Evolutionary conservation across 116 monocot genomes (phyloP), one percentile per base, ranked within the genome.

Genomic region (Dioscorea cayenensis): DNA sequence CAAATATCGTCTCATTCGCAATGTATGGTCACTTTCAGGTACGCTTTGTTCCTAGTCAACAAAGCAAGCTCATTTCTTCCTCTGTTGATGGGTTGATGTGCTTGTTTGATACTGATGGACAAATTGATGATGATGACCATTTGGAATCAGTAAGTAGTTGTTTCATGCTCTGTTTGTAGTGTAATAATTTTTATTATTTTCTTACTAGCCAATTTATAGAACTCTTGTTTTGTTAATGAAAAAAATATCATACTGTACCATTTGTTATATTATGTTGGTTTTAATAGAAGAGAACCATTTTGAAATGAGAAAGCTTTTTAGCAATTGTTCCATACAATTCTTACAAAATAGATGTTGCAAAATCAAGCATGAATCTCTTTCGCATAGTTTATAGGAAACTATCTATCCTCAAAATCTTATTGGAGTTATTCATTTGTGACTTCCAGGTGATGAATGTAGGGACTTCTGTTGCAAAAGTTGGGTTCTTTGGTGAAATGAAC

Each of bases 51-150:
- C 93, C 90, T 35, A 52, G 81, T 84, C 83, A 88, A 59, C 77
- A 67, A 49, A 90, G 77, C 73, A 92, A 88, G 67, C 88, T 96
- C 49, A 77, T 92, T 74, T 96, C 96, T 66, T 76, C 90, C 55
- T 87, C 96, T 76, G 90, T 90, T 74, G 96, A 92, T 86, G 96
- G 96, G 72, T 76, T 96, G 68, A 13, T 96, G 62, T 96, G 96
- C 71, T 71, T 92, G 70, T 90, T 90, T 78, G 78, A 86, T 67
- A 88, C 90, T 71, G 75, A 81, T 69, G 93, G 93, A 43, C 75
- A 86, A 21, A 92, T 96, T 75, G 74, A 92, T 71, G 93, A 92
- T 28, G 93, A 96, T 49, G 69, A 80, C 43, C 65, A 86, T 75
- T 84, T 96, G 69, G 84, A 88, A 78, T 86, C 88, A 21, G 96